Percentiles rank a stretch among this genome's conserved stretches.
Conservation (phyloP, 2,329 filamentous ascomycete genomes). For the Epichloe sp. region DNA sequence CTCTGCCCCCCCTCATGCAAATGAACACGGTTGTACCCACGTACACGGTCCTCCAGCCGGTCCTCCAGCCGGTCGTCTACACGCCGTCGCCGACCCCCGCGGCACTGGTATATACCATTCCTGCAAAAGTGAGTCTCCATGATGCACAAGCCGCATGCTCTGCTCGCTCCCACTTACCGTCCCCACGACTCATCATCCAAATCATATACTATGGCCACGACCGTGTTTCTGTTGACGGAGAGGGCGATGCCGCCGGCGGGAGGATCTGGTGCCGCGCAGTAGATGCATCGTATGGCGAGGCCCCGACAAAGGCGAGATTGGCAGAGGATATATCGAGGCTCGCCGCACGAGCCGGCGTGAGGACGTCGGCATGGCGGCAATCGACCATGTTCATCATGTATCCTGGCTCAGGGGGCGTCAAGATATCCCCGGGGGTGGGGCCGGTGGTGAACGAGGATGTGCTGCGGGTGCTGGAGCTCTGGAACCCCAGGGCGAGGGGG, state of each 20-base stretch:
- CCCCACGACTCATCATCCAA: background rate
- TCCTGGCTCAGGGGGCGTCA: background rate
- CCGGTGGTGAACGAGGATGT: background rate
- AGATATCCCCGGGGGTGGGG: background rate
- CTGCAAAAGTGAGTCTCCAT: background rate
- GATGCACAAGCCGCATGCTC: background rate
- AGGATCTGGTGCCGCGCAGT: background rate
- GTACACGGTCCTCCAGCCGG: background rate
- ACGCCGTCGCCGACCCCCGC: background rate
- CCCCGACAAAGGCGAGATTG: background rate
- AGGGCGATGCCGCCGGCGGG: too few relatives aligned
- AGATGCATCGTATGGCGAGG: background rate
- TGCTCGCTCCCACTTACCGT: background rate
- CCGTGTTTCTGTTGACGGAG: background rate
- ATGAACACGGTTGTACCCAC: background rate
- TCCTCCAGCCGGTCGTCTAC: background rate
- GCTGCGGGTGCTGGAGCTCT: background rate
- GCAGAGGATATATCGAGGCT: background rate
- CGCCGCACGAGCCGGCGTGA: background rate
- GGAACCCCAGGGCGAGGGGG: constrained; percentile 7
- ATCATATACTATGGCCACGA: constrained; percentile 4
- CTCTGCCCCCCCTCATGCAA: background rate
- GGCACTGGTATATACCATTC: background rate
- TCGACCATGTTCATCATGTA: background rate
- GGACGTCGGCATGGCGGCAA: background rate